Base-by-base conservation (phyloP, 2,329 filamentous ascomycete species). In the Cadophora luteo-olivacea region DNA sequence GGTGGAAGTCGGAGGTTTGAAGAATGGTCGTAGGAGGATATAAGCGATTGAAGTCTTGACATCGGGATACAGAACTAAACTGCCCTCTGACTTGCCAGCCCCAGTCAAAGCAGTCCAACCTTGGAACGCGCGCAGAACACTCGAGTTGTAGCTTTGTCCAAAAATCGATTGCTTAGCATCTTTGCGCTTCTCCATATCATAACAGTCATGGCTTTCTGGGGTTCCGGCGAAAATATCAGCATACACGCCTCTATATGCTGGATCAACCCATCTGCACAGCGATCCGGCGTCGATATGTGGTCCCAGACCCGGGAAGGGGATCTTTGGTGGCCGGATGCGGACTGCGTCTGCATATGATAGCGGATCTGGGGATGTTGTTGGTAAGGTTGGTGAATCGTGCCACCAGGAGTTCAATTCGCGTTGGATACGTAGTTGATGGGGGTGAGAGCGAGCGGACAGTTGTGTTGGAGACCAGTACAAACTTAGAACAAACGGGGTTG, bases 261-360 rank as follows among this genome's bases (percentile, higher is more conserved):
- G 73, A 45, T 82, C 80, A 3, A 79, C 80, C 81, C 81, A 83
- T 16, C 82, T 80, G 65, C 76, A 79, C 33, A 83, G 75, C 67
- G 79, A 81, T 24, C 81, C 81, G 0, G 80, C 81, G 69, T 83
- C 81, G 52, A 83, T 81, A 66, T 83, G 81, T 29, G 81, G 81
- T 1, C 82, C 81, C 0, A 83, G 75, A 7, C 81, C 80, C 9
- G 78, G 76, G 68, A 83, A 83, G 0, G 73, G 70, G 36, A 80
- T 76, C 24, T 77, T 75, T 5, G 80, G 79, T 4, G 79, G 76
- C 11, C 81, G 77, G 66, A 80, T 78, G 16, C 82, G 79, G 2
- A 80, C 70, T 4, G 74, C 80, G 64, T 83, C 81, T n/a, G 76
- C 74, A 69, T 82, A 83, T 1, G 78, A 75, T 45, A 83, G 68